Evolutionary conservation across 106 monocot species (phyloP), one percentile per base, ranked within the genome.

Genomic region (Allium sativum): DNA sequence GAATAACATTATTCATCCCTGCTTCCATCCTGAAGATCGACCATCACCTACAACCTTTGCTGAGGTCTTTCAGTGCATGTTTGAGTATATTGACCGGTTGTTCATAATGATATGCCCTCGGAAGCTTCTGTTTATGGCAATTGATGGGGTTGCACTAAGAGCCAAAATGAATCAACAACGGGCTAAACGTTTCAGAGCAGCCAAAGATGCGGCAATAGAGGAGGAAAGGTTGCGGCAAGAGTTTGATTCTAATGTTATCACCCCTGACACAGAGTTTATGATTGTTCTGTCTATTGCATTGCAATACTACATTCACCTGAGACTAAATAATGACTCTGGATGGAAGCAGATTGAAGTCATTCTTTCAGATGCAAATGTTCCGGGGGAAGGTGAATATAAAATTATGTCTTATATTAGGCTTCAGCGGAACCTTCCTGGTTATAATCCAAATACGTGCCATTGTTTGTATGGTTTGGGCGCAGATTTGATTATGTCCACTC

Each of bases 121-220:
- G 62, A 91, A 96, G 60, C 79, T 96, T 75, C 64, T 96, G 21
- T 96, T 68, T 44, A 91, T 96, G 96, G 96, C 96, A 9, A 18
- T 62, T 90, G 90, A 96, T 88, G 96, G 96, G 68, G 96, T 96
- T 75, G 96, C 96, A 55, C 96, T 90, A 50, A 78, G 96, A 67
- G 96, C 96, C 42, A 96, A 96, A 69, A 96, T 96, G 90, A 96
- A 96, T 70, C 96, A 96, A 64, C 96, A 96, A 52, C 84, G 96
- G 12, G 90, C 96, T 41, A 91, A 90, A 67, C 87, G 96, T 65
- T 96, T 96, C 53, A 96, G 91, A 74, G 87, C 96, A 73, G 96
- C 96, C 40, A 91, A 96, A 76, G 96, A 96, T 87, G 96, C 96
- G 41, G 78, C 84, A 53, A 77, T 77, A 45, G 87, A 90, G 76